Base-by-base conservation (phyloP, 2,329 filamentous ascomycete genomes). In the Fusarium xylarioides region DNA sequence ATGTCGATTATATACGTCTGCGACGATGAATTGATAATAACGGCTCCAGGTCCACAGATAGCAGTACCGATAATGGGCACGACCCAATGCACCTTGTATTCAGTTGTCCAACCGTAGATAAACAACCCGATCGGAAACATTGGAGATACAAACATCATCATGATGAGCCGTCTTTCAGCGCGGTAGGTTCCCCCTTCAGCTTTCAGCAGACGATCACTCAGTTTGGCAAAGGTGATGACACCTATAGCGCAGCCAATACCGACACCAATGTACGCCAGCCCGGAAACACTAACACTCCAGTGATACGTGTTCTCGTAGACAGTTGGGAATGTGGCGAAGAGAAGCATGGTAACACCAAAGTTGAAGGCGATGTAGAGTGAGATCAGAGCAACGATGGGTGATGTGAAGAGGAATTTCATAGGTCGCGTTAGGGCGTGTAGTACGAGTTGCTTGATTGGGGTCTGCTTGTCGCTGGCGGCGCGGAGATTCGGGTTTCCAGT, bases 321-420 rank as follows among this genome's bases (percentile, higher is more conserved):
- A 4, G 84, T 78, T 0, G 85, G 83, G 62, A 90, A 87, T 4
- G 87, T 89, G 3, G 88, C 88, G 73, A 90, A 85, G n/a, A 89
- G 79, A 2, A 82, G 85, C 68, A 88, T 90, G 1, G 89, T 71
- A 23, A 88, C 85, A 1, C 87, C 87, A 69, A 88, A 90, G 0
- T 86, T 80, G 30, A 90, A 79, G 7, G 86, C 86, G 19, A 87
- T 82, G 52, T 87, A 88, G 0, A 88, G 66, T 0, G 85, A 81
- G 52, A 86, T 82, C 16, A 84, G 69, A 10, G 85, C 81, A 35
- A 87, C 77, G 61, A 86, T 85, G 10, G 84, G 87, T 3, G 82
- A 86, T 3, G 80, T 81, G 66, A 89, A 75, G 3, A 91, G 84
- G 64, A 91, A 84, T 66, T 85, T 85, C n/a, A 80, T 74, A 0